phyloP scores from a whole-genome alignment of 805 yeast genomes.

The Tetrapisispora taiwanensis region DNA sequence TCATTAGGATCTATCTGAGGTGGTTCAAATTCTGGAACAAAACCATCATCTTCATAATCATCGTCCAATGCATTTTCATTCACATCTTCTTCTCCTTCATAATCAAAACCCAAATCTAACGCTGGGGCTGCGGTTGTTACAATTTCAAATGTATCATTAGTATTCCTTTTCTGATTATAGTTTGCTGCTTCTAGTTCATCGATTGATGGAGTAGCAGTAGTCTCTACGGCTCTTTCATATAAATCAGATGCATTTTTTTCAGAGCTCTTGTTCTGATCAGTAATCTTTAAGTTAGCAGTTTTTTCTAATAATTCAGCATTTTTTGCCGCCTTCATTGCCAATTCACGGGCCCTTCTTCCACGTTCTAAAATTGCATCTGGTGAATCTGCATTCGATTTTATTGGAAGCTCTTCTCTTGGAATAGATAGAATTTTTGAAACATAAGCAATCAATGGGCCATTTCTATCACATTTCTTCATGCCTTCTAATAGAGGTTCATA shows the following conservation, averaged over 20 bases:
- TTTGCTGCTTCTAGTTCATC: slow-evolving; percentile 1
- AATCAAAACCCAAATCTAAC: slow-evolving; percentile 20
- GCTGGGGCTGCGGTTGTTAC: slow-evolving; percentile 20
- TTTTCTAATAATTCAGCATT: slow-evolving; percentile 32
- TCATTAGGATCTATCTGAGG: slow-evolving; percentile 30
- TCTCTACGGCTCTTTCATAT: slow-evolving; percentile 22
- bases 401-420: slow-evolving; percentile 72
- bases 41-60: slow-evolving; percentile 6
- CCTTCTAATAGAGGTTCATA: slow-evolving; percentile 41
- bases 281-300: slow-evolving; percentile 12
- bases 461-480: slow-evolving; percentile 57
- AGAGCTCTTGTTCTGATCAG: neutral
- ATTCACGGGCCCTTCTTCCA: slow-evolving; percentile 52
- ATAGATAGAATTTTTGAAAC: slow-evolving; percentile 84
- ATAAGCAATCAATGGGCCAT: slow-evolving; percentile 62
- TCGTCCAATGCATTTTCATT: slow-evolving; percentile 4
- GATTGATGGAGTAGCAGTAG: slow-evolving; percentile 20
- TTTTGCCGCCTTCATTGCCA: slow-evolving; percentile 61
- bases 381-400: slow-evolving; percentile 35
- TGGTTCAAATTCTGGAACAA: slow-evolving; percentile 19
- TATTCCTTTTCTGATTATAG: neutral
- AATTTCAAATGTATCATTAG: slow-evolving; percentile 13
- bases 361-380: slow-evolving; percentile 53
- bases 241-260: slow-evolving; percentile 9
- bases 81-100: slow-evolving; percentile 15